phyloP scores from a whole-genome alignment of 2,329 filamentous ascomycete genomes.

The Aspergillus oerlinghausenensis region DNA sequence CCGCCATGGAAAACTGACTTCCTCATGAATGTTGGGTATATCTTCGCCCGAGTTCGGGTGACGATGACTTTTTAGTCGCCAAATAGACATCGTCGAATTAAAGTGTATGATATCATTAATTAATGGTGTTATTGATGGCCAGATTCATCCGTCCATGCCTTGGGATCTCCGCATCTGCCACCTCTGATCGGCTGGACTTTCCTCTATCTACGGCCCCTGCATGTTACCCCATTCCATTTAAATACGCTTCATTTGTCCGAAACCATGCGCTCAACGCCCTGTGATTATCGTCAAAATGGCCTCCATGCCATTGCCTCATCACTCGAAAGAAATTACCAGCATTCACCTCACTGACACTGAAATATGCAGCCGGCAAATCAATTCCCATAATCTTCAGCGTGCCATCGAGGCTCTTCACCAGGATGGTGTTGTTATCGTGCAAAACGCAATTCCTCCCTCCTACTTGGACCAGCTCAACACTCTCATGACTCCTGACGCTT shows the following conservation, averaged over 20 bases:
- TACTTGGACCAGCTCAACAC: conserved; percentile 32
- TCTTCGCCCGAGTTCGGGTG: not conserved
- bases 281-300: not conserved
- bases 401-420: conserved; percentile 27
- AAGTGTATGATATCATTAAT: not conserved
- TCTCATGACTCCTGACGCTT: conserved; percentile 28
- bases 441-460: conserved; percentile 30
- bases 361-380: conserved; percentile 1
- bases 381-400: conserved; percentile 19
- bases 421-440: conserved; percentile 36
- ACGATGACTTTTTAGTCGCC: not conserved
- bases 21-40: not conserved
- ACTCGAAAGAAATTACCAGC: not conserved
- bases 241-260: not conserved
- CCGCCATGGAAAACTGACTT: not conserved
- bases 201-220: not conserved
- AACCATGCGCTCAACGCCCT: not conserved
- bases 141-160: not conserved
- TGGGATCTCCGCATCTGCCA: not conserved
- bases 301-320: not conserved
- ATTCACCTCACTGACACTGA: not conserved
- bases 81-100: not conserved
- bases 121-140: not conserved
- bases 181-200: not conserved
- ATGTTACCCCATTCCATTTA: not conserved